Base-by-base conservation (phyloP, 768 basidiomycete genomes). In the Mrakia hoshinonis region DNA sequence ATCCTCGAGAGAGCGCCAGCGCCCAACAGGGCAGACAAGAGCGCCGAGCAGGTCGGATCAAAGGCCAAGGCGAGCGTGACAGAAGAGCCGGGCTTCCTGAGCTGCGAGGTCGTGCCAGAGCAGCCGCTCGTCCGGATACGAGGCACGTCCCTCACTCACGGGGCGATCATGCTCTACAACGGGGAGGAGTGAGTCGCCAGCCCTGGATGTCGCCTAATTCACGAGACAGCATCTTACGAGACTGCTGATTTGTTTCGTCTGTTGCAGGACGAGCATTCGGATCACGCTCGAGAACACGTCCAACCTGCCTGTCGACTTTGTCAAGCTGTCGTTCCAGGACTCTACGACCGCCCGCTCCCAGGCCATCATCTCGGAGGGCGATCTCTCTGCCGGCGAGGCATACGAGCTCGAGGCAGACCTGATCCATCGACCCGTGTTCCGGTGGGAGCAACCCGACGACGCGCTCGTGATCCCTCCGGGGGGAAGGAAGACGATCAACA, bases 231-330 rank as follows among this genome's bases (percentile, higher is more conserved):
- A n/a, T n/a, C n/a, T n/a, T n/a, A n/a, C n/a, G n/a, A n/a, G n/a
- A n/a, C n/a, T n/a, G n/a, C n/a, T n/a, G n/a, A n/a, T n/a, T n/a
- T n/a, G n/a, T 20, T 36, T 4, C 31, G 61, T 38, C 48, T 62
- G 69, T 55, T 31, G 2, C 75, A 97, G 95, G 77, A 90, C 91
- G 1, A 85, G 82, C 6, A 86, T 98, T 60, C 87, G 90, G 3
- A 82, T 98, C 55, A 91, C 89, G 0, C 81, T 98, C 6, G 95
- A 97, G 79, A 98, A 98, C 75, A 86, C 91, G 11, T 96, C 94
- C 1, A 72, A 84, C 1, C 78, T 92, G 43, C 87, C 90, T 0
- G 84, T 97, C 61, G 88, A 96, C 77, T 96, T 95, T 76, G 74
- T 98, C 68, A 86, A 87, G 47, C 82, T 97, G 31, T 87, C 85